phyloP scores from a whole-genome alignment of 441 rosid species.

The Eugenia klotzschiana region DNA sequence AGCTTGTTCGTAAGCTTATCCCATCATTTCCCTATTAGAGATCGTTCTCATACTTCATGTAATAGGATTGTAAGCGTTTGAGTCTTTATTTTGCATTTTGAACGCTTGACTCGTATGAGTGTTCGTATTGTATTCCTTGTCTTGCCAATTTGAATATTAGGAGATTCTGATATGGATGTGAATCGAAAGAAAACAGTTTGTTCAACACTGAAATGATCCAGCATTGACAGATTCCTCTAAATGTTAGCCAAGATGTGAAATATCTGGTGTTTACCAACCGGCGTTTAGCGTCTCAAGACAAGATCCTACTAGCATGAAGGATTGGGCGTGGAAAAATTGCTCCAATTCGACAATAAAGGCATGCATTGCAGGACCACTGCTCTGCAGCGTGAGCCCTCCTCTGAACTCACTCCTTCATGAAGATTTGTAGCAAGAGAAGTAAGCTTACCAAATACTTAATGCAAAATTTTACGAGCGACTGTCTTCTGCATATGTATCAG shows the following conservation, averaged over 20 bases:
- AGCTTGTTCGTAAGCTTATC: background rate
- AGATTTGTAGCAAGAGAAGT: background rate
- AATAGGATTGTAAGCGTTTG: background rate
- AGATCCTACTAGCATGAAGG: constrained; percentile 41
- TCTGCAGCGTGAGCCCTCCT: background rate
- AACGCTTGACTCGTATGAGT: background rate
- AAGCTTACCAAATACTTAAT: background rate
- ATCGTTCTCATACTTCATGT: background rate
- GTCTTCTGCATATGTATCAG: too few species aligned
- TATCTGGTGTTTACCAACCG: constrained; percentile 44
- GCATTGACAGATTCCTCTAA: background rate
- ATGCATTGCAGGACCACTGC: constrained; percentile 41
- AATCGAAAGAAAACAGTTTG: background rate
- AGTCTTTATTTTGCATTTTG: background rate
- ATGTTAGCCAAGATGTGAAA: constrained; percentile 34
- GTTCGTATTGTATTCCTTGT: background rate
- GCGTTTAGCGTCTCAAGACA: constrained; percentile 58
- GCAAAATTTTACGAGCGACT: too few species aligned
- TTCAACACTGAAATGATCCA: background rate
- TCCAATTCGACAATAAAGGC: constrained; percentile 44
- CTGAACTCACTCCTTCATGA: background rate
- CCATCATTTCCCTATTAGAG: background rate
- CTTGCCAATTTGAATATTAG: background rate
- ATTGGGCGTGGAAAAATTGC: constrained; percentile 38
- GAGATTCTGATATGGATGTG: background rate